A percentile compares a stretch with the other conserved stretches of the same genome.
Evolutionary conservation across 352 stramenopile genomes (phyloP).

Genomic region (Peronospora destructor): DNA sequence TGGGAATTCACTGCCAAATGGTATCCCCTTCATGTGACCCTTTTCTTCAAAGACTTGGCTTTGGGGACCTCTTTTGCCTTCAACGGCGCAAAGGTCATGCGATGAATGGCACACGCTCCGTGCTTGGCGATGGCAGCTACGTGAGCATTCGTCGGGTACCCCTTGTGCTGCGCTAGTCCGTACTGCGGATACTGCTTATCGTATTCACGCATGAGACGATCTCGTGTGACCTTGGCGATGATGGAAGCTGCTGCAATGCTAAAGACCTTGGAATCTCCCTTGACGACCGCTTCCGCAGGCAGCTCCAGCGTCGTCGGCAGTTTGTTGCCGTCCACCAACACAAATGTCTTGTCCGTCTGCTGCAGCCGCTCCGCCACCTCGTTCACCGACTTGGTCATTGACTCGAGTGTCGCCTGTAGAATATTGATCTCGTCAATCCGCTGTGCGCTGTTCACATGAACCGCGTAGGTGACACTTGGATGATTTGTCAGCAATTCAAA

Average conservation of each 20-base stretch:
- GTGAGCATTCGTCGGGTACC: constrained; percentile 93
- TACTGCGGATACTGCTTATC: constrained; percentile 91
- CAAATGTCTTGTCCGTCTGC: constrained; percentile 57
- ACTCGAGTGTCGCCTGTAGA: constrained; percentile 94
- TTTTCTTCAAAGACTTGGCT: constrained; percentile 3
- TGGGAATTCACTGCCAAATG: constrained; percentile 9
- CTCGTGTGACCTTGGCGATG: constrained; percentile 96
- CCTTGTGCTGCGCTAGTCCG: constrained; percentile 94
- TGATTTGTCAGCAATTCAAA: constrained; percentile 84
- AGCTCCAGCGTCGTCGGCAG: constrained; percentile 85
- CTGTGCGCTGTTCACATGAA: constrained; percentile 65
- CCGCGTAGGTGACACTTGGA: constrained; percentile 79
- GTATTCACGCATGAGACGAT: constrained; percentile 95
- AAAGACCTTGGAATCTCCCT: constrained; percentile 94
- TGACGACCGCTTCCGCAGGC: constrained; percentile 88
- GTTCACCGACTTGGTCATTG: constrained; percentile 89
- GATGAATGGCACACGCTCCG: constrained; percentile 92
- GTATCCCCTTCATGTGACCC: constrained; percentile 4
- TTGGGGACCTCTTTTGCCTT: constrained; percentile 55
- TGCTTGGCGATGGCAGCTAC: constrained; percentile 81
- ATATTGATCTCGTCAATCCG: constrained; percentile 98
- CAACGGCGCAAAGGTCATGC: constrained; percentile 94
- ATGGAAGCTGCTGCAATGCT: constrained; percentile 96
- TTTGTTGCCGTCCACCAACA: constrained; percentile 95
- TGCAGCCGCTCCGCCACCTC: constrained; percentile 32